phyloP scores from a whole-genome alignment of 257 asterid genomes.

The Solanum appendiculatum region DNA sequence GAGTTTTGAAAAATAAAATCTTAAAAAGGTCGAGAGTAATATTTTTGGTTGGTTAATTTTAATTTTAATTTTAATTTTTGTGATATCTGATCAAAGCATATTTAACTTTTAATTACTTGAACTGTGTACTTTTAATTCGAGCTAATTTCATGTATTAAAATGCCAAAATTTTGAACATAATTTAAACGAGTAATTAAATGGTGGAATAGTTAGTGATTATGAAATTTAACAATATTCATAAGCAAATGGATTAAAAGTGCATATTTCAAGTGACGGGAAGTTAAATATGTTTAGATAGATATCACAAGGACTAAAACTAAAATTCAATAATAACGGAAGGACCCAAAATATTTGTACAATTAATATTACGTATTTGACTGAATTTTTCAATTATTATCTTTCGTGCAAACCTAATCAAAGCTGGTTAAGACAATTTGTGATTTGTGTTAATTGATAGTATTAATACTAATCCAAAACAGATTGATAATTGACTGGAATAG shows the following conservation, averaged over 20 bases:
- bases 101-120: neutral
- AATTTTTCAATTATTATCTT: neutral
- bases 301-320: fast-evolving
- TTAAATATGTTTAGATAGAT: too few species aligned
- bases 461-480: neutral
- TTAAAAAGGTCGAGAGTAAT: neutral
- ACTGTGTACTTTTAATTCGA: too few species aligned
- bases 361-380: neutral
- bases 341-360: neutral
- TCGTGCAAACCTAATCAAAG: neutral
- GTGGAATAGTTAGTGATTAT: neutral
- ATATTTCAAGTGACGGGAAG: neutral
- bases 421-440: neutral
- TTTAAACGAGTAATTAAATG: too few species aligned
- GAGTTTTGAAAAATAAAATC: too few species aligned
- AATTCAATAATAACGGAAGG: neutral
- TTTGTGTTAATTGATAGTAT: neutral
- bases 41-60: neutral
- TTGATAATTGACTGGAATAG: neutral
- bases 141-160: too few species aligned
- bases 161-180: too few species aligned
- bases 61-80: too few species aligned
- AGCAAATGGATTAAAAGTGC: neutral
- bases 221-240: neutral
- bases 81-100: neutral